Evolutionary conservation across 148 eudicot species (phyloP), one percentile per base, ranked within the genome.

Genomic region (Camellia granthamiana): DNA sequence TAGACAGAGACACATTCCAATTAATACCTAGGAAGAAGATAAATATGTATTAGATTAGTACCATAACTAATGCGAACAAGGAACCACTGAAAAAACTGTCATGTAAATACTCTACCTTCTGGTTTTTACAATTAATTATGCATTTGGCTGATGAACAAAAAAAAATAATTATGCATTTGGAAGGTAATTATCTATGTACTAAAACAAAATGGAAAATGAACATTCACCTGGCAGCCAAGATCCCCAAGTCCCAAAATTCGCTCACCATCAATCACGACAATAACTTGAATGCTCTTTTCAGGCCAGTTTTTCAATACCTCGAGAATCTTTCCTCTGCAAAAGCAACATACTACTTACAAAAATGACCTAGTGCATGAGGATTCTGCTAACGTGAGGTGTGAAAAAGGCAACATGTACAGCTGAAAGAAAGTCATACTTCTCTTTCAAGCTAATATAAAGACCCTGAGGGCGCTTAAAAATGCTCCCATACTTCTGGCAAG

Each of bases 231-330:
- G 85, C 97, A 93, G 43, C 99, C 99, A 78, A 95, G 97, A 87
- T 95, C 99, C 21, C 99, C 97, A 46, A 95, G 96, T 76, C 99
- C 99, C 83, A 95, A 84, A 79, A 95, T 95, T 74, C 99, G 80
- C 79, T 95, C 97, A 73, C 97, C 99, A 86, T 95, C 99, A 43
- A 97, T 95, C 69, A 95, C 99, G 30, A 95, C 99, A 80, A 95
- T 95, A 15, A 95, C 99, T 85, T 95, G 97, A 84, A 95, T 88
- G 56, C 79, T 85, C 88, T 86, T 95, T 84, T 93, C 97, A 21
- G 97, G 99, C 97, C 99, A 95, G 78, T 95, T 95, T 79, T 84
- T 87, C 88, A 95, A 79, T 52, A 95, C 97, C 86, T 95, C 97
- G 52, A 93, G 92, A 78, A 95, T 87, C 84, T 86, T 95, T 59